These are phyloP conservation scores for Vitis hybrid DNA, from an alignment of 177 flowering plant genomes.

Conservation along the genomic window DNA sequence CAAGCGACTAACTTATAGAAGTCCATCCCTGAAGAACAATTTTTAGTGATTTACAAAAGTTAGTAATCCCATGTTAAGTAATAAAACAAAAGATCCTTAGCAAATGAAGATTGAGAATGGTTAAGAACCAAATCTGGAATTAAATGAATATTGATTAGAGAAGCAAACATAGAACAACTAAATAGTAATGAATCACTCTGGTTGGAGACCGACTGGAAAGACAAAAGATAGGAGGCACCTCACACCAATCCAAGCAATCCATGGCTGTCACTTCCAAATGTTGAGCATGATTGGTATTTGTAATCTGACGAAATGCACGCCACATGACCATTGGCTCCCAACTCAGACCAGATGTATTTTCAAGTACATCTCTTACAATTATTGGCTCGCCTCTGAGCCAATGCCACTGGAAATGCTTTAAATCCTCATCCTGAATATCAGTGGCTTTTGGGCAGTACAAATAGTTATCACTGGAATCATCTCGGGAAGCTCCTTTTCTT, in stretches of 20 bases:
- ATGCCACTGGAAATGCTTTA: constrained; percentile 68
- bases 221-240: constrained; percentile 22
- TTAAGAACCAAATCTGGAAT: too few species aligned
- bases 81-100: too few species aligned
- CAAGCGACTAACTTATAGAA: too few species aligned
- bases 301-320: constrained; percentile 65
- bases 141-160: too few species aligned
- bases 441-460: constrained; percentile 54
- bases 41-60: too few species aligned
- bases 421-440: constrained; percentile 37
- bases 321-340: constrained; percentile 93
- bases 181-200: too few species aligned
- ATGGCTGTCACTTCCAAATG: constrained; percentile 30
- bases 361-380: constrained; percentile 65
- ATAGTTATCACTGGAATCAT: constrained; percentile 45
- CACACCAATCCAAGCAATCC: constrained; percentile 54
- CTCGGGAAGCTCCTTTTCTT: constrained; percentile 58
- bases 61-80: too few species aligned
- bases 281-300: constrained; percentile 21
- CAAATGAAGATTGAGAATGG: too few species aligned
- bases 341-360: constrained; percentile 58
- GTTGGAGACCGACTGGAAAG: too few species aligned
- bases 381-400: constrained; percentile 78
- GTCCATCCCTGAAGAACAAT: too few species aligned
- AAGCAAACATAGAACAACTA: neutral